phyloP scores from a whole-genome alignment of 148 eudicot species.

The Nepenthes gracilis region DNA sequence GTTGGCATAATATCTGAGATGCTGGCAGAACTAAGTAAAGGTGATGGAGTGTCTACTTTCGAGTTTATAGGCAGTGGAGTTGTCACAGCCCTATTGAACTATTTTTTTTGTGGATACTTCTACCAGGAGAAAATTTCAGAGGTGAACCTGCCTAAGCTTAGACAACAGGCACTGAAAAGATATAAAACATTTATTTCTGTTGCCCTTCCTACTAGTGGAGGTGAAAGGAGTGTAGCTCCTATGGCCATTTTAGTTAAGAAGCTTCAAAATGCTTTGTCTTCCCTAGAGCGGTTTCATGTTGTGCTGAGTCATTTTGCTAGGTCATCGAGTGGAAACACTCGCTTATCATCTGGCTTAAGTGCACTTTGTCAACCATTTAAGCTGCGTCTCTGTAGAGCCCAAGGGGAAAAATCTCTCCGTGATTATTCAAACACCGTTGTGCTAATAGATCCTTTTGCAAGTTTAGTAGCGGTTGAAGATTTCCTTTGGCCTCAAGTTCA shows the following conservation, averaged over 20 bases:
- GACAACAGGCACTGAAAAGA: conserved; percentile 79
- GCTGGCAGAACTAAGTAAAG: conserved; percentile 78
- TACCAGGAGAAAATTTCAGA: conserved; percentile 72
- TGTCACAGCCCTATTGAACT: conserved; percentile 64
- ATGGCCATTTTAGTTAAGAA: conserved; percentile 76
- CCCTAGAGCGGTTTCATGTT: conserved; percentile 92
- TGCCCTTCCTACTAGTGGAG: conserved; percentile 43
- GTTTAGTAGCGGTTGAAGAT: conserved; percentile 88
- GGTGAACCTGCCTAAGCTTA: conserved; percentile 71
- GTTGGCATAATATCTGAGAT: conserved; percentile 61
- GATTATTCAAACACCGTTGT: conserved; percentile 94
- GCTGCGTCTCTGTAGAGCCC: conserved; percentile 87
- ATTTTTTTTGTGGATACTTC: conserved; percentile 79
- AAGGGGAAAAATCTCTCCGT: conserved; percentile 90
- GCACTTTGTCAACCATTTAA: conserved; percentile 87
- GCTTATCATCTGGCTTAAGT: conserved; percentile 81
- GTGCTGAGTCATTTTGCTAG: conserved; percentile 83
- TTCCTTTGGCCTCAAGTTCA: conserved; percentile 97
- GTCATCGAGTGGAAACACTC: conserved; percentile 67
- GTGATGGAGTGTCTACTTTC: conserved; percentile 92
- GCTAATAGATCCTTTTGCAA: conserved; percentile 94
- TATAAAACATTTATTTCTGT: conserved; percentile 71
- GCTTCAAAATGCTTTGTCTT: conserved; percentile 88
- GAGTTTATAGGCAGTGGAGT: conserved; percentile 98
- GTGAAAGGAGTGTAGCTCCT: conserved; percentile 43